Conservation (phyloP, 371 early-diverging fungal genomes). For the Mucor lusitanicus region DNA sequence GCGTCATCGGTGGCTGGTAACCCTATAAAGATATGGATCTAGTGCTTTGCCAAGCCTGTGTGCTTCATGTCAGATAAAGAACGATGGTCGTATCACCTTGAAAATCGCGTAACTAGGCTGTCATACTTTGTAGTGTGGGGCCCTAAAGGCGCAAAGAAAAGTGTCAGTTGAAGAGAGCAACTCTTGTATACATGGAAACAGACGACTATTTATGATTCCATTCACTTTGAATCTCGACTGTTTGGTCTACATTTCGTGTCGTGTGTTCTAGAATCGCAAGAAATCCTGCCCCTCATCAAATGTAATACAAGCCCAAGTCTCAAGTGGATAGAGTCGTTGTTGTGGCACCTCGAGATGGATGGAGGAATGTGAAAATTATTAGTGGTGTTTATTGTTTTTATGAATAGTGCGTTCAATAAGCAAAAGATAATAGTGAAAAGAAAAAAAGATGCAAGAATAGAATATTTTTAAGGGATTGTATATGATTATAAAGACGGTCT, state of each 20-base stretch:
- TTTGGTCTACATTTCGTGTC: background rate
- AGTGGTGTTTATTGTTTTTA: background rate
- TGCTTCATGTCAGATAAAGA: background rate
- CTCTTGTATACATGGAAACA: too few species aligned
- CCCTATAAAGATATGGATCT: background rate
- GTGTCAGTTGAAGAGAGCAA: too few species aligned
- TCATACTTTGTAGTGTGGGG: too few species aligned
- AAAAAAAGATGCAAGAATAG: background rate
- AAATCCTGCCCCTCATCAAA: background rate
- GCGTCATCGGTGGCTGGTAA: background rate
- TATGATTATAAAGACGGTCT: background rate
- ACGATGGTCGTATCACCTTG: too few species aligned
- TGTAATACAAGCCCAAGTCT: background rate
- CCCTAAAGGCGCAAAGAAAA: too few species aligned
- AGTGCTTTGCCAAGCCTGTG: background rate
- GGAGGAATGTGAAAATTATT: background rate
- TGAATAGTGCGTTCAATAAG: background rate
- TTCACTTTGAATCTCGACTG: too few species aligned
- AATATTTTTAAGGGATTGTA: background rate
- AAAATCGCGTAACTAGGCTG: too few species aligned
- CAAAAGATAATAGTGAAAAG: background rate
- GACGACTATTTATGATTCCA: too few species aligned
- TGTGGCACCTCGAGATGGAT: background rate
- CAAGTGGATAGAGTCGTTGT: background rate
- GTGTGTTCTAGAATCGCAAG: background rate